phyloP scores from a whole-genome alignment of 2,329 filamentous ascomycete genomes.

The Aspergillus sp. region DNA sequence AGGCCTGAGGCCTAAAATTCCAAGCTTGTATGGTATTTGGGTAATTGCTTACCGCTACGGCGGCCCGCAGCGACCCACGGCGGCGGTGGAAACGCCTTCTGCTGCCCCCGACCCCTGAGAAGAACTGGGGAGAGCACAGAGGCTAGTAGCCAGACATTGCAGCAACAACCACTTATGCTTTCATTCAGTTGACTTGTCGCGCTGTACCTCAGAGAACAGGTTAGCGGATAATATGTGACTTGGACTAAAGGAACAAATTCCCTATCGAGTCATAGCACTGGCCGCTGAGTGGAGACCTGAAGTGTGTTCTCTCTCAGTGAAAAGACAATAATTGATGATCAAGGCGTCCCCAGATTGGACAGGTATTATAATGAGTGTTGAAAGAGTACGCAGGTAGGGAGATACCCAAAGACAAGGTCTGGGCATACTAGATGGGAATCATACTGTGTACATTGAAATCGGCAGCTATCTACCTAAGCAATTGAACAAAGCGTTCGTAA shows the following conservation, averaged over 20 bases:
- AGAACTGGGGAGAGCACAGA: neutral
- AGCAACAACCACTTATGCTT: neutral
- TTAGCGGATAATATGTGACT: neutral
- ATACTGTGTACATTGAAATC: no score
- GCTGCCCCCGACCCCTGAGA: slow-evolving; percentile 29
- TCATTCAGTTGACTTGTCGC: neutral
- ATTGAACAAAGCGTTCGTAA: no score
- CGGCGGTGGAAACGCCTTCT: slow-evolving; percentile 15
- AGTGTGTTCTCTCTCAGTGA: neutral
- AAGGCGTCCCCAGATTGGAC: slow-evolving; percentile 13
- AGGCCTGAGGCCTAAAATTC: neutral
- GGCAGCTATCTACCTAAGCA: no score
- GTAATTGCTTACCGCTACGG: slow-evolving; percentile 13
- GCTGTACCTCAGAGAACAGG: neutral
- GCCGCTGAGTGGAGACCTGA: neutral
- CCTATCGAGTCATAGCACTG: neutral
- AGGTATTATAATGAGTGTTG: slow-evolving; percentile 9
- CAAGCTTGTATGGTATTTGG: neutral
- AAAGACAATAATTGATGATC: slow-evolving; percentile 17
- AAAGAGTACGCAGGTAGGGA: neutral
- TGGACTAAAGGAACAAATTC: neutral
- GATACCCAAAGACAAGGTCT: slow-evolving; percentile 5
- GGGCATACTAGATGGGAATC: neutral
- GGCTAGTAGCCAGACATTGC: neutral
- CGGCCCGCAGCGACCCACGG: slow-evolving; percentile 30